Evolutionary conservation across 2,329 filamentous ascomycete species (phyloP).

Genomic region (Hymenoscyphus infarciens): DNA sequence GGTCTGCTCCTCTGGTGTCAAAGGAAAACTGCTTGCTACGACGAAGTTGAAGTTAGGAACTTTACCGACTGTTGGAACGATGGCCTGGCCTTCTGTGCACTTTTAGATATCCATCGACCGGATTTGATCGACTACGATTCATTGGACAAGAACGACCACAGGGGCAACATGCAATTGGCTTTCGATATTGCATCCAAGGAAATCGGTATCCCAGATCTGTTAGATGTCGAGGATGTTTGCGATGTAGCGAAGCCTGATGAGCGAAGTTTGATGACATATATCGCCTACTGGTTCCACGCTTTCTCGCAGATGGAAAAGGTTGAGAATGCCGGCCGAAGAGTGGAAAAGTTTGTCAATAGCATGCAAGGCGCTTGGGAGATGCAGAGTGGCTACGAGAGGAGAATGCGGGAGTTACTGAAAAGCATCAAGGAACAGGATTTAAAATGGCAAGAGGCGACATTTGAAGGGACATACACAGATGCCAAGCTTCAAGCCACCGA

Average conservation of each 20-base stretch:
- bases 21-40: slow-evolving; percentile 96
- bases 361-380: slow-evolving; percentile 99
- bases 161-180: slow-evolving; percentile 95
- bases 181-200: slow-evolving; percentile 96
- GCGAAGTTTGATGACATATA: slow-evolving; percentile 97
- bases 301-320: slow-evolving; percentile 99
- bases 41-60: slow-evolving; percentile 91
- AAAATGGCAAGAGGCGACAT: slow-evolving; percentile 73
- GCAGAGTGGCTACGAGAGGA: slow-evolving; percentile 91
- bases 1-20: slow-evolving; percentile 96
- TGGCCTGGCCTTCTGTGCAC: slow-evolving; percentile 90
- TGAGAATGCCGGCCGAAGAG: slow-evolving; percentile 90
- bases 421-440: slow-evolving; percentile 70
- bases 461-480: slow-evolving; percentile 88
- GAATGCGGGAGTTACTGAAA: slow-evolving; percentile 79
- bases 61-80: slow-evolving; percentile 98
- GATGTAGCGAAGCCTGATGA: slow-evolving; percentile 96
- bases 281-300: slow-evolving; percentile 99
- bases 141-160: slow-evolving; percentile 89
- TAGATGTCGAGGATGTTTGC: slow-evolving; percentile 97
- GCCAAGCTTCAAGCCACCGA: slow-evolving; percentile 81
- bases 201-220: slow-evolving; percentile 91
- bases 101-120: slow-evolving; percentile 93
- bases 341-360: slow-evolving; percentile 97
- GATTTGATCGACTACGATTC: slow-evolving; percentile 96